Conservation (phyloP, 1,284 basidiomycete species). For the Heliocybe sulcata region DNA sequence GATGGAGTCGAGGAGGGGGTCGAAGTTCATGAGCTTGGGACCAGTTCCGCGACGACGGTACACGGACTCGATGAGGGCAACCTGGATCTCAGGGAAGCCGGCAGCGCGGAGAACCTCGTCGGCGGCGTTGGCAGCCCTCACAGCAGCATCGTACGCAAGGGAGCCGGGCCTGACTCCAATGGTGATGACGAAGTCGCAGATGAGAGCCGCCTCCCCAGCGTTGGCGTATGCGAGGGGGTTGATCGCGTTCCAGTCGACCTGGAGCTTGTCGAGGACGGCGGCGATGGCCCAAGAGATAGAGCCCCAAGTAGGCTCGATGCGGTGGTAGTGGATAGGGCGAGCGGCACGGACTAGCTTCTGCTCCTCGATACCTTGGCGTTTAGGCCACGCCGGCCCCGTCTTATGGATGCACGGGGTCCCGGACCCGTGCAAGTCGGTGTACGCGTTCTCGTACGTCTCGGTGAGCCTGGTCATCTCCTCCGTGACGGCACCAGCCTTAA, state of each 20-base stretch:
- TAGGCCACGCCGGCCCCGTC: constrained; percentile 18
- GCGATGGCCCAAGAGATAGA: constrained; percentile 13
- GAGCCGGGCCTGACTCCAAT: constrained; percentile 7
- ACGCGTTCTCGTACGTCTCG: constrained; percentile 18
- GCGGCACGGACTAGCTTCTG: constrained; percentile 20
- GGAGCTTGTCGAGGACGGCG: constrained; percentile 13
- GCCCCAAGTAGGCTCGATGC: constrained; percentile 16
- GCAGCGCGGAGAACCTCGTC: constrained; percentile 9
- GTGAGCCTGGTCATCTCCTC: constrained; percentile 21
- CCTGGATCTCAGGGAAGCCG: constrained; percentile 19
- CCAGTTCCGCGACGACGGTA: constrained; percentile 14
- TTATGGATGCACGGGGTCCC: constrained; percentile 22
- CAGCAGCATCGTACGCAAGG: constrained; percentile 4
- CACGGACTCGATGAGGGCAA: constrained; percentile 24
- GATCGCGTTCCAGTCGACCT: constrained; percentile 6
- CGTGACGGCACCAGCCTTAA: too few relatives aligned
- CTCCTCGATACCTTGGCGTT: constrained; percentile 16
- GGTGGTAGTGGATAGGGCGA: constrained; percentile 22
- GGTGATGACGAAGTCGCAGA: constrained; percentile 8
- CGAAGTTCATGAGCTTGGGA: constrained; percentile 18
- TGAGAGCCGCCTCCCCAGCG: not conserved
- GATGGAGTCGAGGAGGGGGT: constrained; percentile 13
- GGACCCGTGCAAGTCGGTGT: constrained; percentile 21
- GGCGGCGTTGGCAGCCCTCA: constrained; percentile 5
- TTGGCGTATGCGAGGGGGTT: constrained; percentile 9